Base-by-base conservation (phyloP, 2,329 filamentous ascomycete genomes). In the Metarhizium guizhouense region DNA sequence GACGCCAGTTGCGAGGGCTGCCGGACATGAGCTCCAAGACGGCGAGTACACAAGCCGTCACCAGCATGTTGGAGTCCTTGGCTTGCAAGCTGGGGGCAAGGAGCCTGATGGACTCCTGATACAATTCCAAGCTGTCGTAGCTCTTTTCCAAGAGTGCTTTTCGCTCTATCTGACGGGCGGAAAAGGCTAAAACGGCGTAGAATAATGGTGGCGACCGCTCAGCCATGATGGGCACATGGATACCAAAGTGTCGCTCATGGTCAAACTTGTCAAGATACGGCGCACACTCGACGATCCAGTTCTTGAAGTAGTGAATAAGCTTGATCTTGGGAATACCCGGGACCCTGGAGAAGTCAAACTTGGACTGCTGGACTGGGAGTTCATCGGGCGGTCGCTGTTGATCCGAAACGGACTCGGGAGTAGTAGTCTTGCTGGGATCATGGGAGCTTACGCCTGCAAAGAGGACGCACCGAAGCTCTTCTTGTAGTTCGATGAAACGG, bases 211-310 rank as follows among this genome's bases (percentile, higher is more conserved):
- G 68, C 29, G 75, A 75, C 29, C 67, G 69, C 47, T 73, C 73
- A 1, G 78, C 77, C 34, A 81, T 65, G 2, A 76, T 65, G 0
- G 79, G 76, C 3, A 83, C 68, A 11, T 77, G 72, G 1, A 76
- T 73, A 18, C 76, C 75, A 61, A 83, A 83, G 48, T 76, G 74
- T 13, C 76, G 74, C 14, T 76, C 68, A 32, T 72, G 70, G 56
- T 83, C 80, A 53, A 82, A 81, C 65, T 81, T 83, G 60, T 83
- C 80, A 3, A 83, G 58, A 30, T 66, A 64, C 1, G 67, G 73
- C 3, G 78, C 78, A 45, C 80, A 74, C 55, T 81, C 74, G 1
- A 74, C 73, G 25, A 81, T 73, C 64, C 79, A 82, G 48, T 79
- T 75, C 47, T 76, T 73, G 40, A 78, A 61, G 52, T 74, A 76